A percentile compares a stretch with the other conserved stretches of the same genome.
Evolutionary conservation across 192 early-diverging fungal genomes (phyloP).

Genomic region (Coemansia sp.): DNA sequence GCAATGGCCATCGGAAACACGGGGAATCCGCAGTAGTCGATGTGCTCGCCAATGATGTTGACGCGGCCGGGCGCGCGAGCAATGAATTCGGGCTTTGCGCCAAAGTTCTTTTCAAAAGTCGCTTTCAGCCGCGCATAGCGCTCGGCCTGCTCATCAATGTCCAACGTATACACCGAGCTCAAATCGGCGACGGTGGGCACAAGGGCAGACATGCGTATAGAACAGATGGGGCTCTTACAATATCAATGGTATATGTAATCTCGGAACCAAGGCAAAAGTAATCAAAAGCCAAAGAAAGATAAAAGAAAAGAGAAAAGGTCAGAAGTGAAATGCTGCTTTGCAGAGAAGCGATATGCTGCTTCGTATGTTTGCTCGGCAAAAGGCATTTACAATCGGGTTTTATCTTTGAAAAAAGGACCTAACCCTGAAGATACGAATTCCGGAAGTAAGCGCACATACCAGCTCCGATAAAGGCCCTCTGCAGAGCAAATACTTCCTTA

Average conservation of each 20-base stretch:
- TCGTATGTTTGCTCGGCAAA: neutral
- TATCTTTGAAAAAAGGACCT: neutral
- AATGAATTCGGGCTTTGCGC: slow-evolving; percentile 69
- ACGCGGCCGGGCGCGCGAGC: slow-evolving; percentile 90
- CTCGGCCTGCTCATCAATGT: slow-evolving; percentile 18
- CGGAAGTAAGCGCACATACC: neutral
- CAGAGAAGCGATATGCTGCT: neutral
- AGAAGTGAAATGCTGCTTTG: neutral
- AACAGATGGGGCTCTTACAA: no score
- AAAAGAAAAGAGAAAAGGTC: neutral
- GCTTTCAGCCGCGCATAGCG: slow-evolving; percentile 57
- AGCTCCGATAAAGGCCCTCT: neutral
- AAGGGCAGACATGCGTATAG: neutral
- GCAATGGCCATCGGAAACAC: slow-evolving; percentile 96
- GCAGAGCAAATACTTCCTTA: neutral
- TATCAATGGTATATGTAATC: neutral
- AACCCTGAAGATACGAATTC: neutral
- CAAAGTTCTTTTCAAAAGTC: slow-evolving; percentile 57
- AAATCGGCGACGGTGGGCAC: slow-evolving; percentile 24
- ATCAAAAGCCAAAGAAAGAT: neutral
- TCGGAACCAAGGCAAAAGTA: neutral
- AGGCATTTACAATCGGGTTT: no score
- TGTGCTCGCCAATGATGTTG: slow-evolving; percentile 96
- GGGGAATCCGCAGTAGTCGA: slow-evolving; percentile 92
- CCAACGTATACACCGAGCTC: slow-evolving; percentile 31